Percentiles rank a stretch among this genome's conserved stretches.
Evolutionary conservation across 73 alveolate genomes (phyloP).

Genomic region (Paramecium sexaurelia): DNA sequence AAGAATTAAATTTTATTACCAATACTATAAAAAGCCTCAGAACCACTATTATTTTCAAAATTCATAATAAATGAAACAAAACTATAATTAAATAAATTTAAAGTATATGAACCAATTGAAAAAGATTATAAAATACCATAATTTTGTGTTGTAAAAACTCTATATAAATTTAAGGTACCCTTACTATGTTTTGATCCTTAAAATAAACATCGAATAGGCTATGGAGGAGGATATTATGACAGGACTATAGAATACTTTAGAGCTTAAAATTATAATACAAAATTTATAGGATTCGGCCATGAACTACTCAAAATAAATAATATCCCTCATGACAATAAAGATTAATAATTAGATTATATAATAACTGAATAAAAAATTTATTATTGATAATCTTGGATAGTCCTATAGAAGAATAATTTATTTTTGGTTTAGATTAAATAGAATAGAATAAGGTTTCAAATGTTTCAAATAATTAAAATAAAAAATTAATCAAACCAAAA

Average conservation of each 20-base stretch:
- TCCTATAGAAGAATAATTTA: too few species aligned
- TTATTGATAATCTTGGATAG: background rate
- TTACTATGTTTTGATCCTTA: conserved; percentile 35
- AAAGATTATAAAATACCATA: background rate
- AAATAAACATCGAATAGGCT: conserved; percentile 29
- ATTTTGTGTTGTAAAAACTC: background rate
- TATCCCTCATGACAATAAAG: background rate
- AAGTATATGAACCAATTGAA: background rate
- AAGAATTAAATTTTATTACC: background rate
- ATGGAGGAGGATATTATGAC: conserved; percentile 57
- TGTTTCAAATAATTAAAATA: too few species aligned
- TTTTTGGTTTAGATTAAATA: too few species aligned
- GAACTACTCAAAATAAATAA: background rate
- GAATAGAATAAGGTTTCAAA: too few species aligned
- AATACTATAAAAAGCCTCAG: background rate
- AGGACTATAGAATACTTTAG: background rate
- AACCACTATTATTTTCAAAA: background rate
- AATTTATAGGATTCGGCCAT: conserved; percentile 38
- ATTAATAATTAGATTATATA: conserved; percentile 17
- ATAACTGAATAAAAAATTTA: background rate
- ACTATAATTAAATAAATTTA: background rate
- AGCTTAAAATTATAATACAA: background rate
- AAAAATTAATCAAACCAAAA: too few species aligned
- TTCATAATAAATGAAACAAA: background rate
- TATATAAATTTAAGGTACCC: background rate